Conservation (phyloP, 495 filamentous ascomycete genomes). For the Sabuloglossum arenarium region DNA sequence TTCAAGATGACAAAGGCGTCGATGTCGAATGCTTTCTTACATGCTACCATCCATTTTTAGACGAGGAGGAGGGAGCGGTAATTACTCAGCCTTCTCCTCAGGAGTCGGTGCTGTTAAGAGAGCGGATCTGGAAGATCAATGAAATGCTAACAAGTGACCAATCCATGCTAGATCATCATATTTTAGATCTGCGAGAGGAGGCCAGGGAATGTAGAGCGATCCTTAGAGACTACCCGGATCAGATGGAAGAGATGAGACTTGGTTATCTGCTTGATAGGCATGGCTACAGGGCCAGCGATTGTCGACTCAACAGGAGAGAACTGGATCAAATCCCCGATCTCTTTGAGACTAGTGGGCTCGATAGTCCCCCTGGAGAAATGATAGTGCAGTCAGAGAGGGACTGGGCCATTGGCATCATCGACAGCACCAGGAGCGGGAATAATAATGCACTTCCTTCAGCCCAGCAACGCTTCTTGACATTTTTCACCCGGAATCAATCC, state of each 20-base stretch:
- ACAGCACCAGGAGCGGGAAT: too few relatives aligned
- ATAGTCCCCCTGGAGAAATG: too few relatives aligned
- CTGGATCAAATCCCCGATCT: too few relatives aligned
- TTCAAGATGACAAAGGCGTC: background rate
- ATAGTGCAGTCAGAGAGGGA: too few relatives aligned
- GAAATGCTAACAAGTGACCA: background rate
- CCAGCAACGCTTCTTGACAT: too few relatives aligned
- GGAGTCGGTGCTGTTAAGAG: background rate
- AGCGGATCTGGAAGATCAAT: background rate
- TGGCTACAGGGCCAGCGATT: background rate
- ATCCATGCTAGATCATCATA: background rate
- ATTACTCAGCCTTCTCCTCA: background rate
- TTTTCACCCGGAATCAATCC: too few relatives aligned
- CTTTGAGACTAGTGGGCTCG: too few relatives aligned
- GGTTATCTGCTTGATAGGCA: background rate
- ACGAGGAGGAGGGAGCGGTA: background rate
- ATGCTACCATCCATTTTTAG: background rate
- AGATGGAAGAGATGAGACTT: background rate
- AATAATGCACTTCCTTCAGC: too few relatives aligned
- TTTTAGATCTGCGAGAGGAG: background rate
- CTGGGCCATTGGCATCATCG: too few relatives aligned
- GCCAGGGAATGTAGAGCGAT: background rate
- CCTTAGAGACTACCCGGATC: background rate
- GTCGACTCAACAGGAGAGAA: too few relatives aligned
- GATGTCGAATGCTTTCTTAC: background rate